Evolutionary conservation across 345 rosid genomes (phyloP), one percentile per base, ranked within the genome.

Genomic region (Acer negundo): DNA sequence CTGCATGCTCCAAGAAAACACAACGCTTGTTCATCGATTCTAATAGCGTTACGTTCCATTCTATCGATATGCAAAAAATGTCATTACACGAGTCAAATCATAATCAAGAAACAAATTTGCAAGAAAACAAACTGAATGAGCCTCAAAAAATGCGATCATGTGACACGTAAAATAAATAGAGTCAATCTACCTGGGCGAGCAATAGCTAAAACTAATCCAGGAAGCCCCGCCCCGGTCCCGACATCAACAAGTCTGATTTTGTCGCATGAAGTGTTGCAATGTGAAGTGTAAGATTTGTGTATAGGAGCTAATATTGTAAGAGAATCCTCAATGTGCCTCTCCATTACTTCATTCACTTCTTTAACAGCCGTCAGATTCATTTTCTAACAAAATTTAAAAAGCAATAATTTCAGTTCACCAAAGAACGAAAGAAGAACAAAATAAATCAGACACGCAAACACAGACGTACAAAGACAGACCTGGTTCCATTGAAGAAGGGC

Each of bases 21-120:
- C 98, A 95, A 47, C 98, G 97, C 89, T 92, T 95, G 69, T 85
- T 91, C 85, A 90, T 86, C 24, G 97, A 90, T 85, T 95, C 99
- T 53, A 95, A 69, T 79, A 95, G 87, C 2, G 99, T 95, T 58
- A 93, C 94, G 82, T 87, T 88, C 99, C 97, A 95, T 75, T 79
- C 98, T 93, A 79, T 70, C 23, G 8, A n/a, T 22, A 59, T 42
- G 46, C 31, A 59, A 28, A 56, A 47, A 68, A 69, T 19, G 17
- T 42, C 62, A 55, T 15, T 28, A 49, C 2, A 6, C 6, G 19
- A 44, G 15, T 49, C 35, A 19, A 7, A 47, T 68, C 42, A 19
- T 8, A 42, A 0, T 64, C 17, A 10, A 59, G 12, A 40, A 64
- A 42, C 20, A 38, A 62, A 58, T 26, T 72, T 10, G 5, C 44